Base-by-base conservation (phyloP, 2,329 filamentous ascomycete genomes). In the Sordariomycetes sp. region DNA sequence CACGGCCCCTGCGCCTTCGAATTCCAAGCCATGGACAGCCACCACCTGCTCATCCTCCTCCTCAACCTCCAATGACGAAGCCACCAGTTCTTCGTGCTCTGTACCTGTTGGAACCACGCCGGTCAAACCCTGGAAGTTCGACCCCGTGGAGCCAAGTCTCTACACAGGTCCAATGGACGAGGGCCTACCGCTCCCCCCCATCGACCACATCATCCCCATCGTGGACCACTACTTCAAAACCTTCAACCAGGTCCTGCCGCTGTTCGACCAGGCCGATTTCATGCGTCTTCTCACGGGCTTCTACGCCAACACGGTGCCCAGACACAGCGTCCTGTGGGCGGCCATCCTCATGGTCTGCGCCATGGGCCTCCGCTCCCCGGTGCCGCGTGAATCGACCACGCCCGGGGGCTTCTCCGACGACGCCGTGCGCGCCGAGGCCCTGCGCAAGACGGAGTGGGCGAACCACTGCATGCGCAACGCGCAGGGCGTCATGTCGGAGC, bases 261-360 rank as follows among this genome's bases (percentile, higher is more conserved):
- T 65, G 5, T 64, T 63, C 30, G 42, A 57, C 20, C 54, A 57
- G 18, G 33, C 39, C 2, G 49, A 46, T 0, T 63, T 63, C 26
- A 58, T 59, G 52, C 43, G 42, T 6, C 43, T 60, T 39, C 34
- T 64, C 3, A 46, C 49, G 4, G 40, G 43, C 0, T 65, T 56
- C 46, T 63, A 62, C 29, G 47, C 44, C 3, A 37, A 47, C 3
- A 42, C 38, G 2, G 16, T 25, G 14, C 29, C 29, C 30, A 36
- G 48, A 3, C 42, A 49, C 15, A 45, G 43, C 30, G 50, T 48
- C 2, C 41, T 43, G 2, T 63, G 58, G 54, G 60, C 59, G 1
- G 53, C 57, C 10, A 56, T 64, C 14, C 58, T 62, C 8, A 50
- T 58, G 21, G 56, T 60, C 17, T 41, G 63, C 26, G 59, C 60